Base-by-base conservation (phyloP, 768 basidiomycete species). In the Calocybe cyanea region DNA sequence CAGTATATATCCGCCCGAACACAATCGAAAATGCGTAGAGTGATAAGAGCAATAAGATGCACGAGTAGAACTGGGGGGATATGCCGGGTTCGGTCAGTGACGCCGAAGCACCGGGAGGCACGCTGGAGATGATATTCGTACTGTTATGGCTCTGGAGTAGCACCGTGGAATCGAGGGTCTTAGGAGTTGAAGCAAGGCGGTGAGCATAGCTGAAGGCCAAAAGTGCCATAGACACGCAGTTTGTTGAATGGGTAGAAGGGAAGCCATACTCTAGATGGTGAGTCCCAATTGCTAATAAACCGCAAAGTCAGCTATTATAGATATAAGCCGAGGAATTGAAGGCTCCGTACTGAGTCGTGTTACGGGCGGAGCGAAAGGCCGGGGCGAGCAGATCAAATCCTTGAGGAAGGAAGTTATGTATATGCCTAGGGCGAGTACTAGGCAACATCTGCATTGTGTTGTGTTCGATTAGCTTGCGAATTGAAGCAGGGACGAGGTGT, bases 251-350 rank as follows among this genome's bases (percentile, higher is more conserved):
- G 0, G 94, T 96, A 0, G 92, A 95, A 0, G 93, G 94, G 59
- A 97, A 95, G 18, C 95, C 95, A 55, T 95, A 95, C 67, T 95
- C 92, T 2, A 90, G 74, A 54, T 92, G 88, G 57, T 90, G 87
- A 1, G 70, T 76, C 11, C 87, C 85, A 41, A 91, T 83, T 4
- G 83, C 87, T 90, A 53, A 30, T 25, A 10, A 24, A 25, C 31
- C 13, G 7, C 31, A 21, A 43, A 36, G 17, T 41, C 15, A 40
- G 52, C n/a, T n/a, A n/a, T 35, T 7, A n/a, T 6, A 35, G 14
- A 35, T 7, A n/a, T 35, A 19, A 4, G 23, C 17, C 20, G 32
- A 35, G 15, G 11, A 28, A 28, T 44, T 25, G 35, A 4, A 8
- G 19, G 30, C 15, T 17, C 56, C 85, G 54, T 55, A 94, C 92